Evolutionary conservation across 768 basidiomycete species (phyloP), one percentile per base, ranked within the genome.

Genomic region (Lactarius hengduanensis): DNA sequence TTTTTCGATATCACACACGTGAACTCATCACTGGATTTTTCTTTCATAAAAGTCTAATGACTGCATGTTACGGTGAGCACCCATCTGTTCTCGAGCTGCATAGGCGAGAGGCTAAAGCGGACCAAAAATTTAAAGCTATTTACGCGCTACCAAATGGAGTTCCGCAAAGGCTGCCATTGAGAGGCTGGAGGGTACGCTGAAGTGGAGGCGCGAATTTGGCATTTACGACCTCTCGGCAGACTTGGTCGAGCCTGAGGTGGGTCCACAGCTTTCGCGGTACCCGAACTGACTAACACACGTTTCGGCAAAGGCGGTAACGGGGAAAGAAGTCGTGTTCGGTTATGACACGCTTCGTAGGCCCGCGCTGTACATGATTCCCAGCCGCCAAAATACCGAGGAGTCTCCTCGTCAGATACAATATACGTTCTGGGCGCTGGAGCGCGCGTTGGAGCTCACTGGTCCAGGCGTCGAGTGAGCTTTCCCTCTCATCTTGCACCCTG

Each of bases 151-250:
- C 0, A 94, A 93, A 69, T 92, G 91, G 88, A 83, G 84, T 63
- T 74, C 76, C 20, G 75, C 78, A 8, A 73, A 79, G n/a, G 77
- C 74, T 32, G 83, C 86, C 3, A 87, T 92, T 62, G 78, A 81
- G 43, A 81, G 92, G 16, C 75, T 93, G 2, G 90, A 94, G 73
- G 82, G 75, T 26, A 92, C 93, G 1, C 78, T 91, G 38, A 83
- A 80, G 67, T 95, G 94, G 94, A 79, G 93, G 59, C 82, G 92
- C 40, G 90, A 92, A 62, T 94, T 82, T 74, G 89, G 90, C 15
- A 70, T 94, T 20, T 86, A 91, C 69, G 84, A 88, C 69, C 63
- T 92, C 72, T 85, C 83, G 0, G 75, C 88, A 3, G 80, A 82
- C 0, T 78, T 83, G 67, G 85, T 96, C 69, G 88, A 90, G 70